A percentile compares a stretch with the other conserved stretches of the same genome.
phyloP scores from a whole-genome alignment of 371 early-diverging fungal species.

The Ordospora colligata region DNA sequence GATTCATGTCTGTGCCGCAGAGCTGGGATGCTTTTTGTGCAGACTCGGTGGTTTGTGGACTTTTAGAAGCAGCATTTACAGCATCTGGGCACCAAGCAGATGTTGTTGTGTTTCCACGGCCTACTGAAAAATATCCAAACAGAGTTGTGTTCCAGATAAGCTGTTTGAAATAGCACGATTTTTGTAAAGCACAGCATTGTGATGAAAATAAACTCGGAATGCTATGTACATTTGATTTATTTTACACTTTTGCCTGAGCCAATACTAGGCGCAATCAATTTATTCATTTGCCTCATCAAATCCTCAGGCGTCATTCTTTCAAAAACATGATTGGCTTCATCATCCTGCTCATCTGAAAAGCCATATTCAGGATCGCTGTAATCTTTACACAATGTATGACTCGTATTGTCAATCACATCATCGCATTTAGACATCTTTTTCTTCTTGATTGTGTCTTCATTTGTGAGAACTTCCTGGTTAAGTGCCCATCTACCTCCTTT shows the following conservation, averaged over 20 bases:
- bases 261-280: background rate
- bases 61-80: constrained; percentile 18
- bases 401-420: background rate
- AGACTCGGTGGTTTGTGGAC: constrained; percentile 31
- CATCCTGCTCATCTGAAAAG: background rate
- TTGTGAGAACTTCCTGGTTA: constrained; percentile 2
- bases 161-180: background rate
- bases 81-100: constrained; percentile 30
- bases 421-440: background rate
- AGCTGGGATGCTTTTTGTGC: constrained; percentile 23
- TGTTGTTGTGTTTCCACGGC: constrained; percentile 25
- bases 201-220: background rate
- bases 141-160: constrained; percentile 29
- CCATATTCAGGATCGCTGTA: background rate
- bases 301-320: background rate
- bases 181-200: background rate
- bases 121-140: constrained; percentile 12
- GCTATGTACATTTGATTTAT: background rate
- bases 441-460: constrained; percentile 13
- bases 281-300: background rate
- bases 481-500: constrained; percentile 60
- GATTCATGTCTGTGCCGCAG: constrained; percentile 10
- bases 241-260: background rate
- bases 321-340: background rate
- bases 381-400: background rate